Percentiles rank a stretch among this genome's conserved stretches.
Evolutionary conservation across 192 early-diverging fungal genomes (phyloP).

Genomic region (Obelidium mucronatum): DNA sequence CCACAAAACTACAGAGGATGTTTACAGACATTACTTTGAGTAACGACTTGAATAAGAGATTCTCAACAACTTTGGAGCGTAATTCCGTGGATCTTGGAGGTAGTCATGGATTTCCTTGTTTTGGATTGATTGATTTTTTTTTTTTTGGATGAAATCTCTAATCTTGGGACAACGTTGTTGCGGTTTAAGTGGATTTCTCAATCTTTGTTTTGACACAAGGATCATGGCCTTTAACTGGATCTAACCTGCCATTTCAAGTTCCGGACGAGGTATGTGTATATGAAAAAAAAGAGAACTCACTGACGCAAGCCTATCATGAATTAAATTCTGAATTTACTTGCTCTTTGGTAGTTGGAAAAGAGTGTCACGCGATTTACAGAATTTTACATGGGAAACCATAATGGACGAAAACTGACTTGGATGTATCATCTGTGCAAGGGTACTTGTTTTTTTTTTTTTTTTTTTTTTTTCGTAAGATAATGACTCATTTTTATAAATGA

Average conservation of each 20-base stretch:
- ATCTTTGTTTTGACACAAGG: constrained; percentile 81
- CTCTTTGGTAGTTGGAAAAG: constrained; percentile 62
- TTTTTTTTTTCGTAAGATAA: too few species aligned
- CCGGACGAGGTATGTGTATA: constrained; percentile 52
- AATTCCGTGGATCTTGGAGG: constrained; percentile 57
- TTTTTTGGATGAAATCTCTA: not conserved
- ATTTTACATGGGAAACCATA: constrained; percentile 77
- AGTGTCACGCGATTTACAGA: constrained; percentile 71
- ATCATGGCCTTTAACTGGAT: constrained; percentile 74
- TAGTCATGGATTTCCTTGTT: too few species aligned
- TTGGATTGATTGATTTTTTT: too few species aligned
- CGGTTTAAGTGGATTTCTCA: constrained; percentile 66
- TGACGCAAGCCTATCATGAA: not conserved
- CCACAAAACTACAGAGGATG: constrained; percentile 85
- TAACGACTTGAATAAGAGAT: constrained; percentile 65
- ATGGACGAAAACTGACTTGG: constrained; percentile 82
- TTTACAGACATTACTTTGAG: constrained; percentile 86
- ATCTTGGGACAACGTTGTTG: not conserved
- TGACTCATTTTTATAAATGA: not conserved
- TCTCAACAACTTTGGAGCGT: constrained; percentile 53
- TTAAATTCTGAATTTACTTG: not conserved
- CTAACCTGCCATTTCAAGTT: constrained; percentile 41
- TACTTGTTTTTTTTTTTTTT: constrained; percentile 41
- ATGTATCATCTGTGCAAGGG: constrained; percentile 82
- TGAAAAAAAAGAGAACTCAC: not conserved